Percentiles rank a stretch among this genome's conserved stretches.
Evolutionary conservation across 306 rosid genomes (phyloP).

Genomic region (Purshia tridentata): DNA sequence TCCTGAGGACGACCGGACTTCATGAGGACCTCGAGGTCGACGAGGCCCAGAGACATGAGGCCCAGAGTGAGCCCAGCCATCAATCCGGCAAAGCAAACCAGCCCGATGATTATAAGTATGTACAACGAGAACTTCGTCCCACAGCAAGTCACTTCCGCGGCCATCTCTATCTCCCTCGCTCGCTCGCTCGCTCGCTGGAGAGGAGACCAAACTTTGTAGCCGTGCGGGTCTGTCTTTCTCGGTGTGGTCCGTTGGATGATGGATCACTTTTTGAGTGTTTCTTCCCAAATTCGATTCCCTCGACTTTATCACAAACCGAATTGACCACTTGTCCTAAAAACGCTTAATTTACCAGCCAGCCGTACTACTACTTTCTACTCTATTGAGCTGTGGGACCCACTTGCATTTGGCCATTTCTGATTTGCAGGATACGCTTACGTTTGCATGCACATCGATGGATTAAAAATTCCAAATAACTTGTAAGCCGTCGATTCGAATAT

Average conservation of each 20-base stretch:
- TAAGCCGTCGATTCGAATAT: background rate
- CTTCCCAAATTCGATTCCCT: background rate
- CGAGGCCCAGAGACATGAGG: conserved; percentile 94
- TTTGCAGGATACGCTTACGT: background rate
- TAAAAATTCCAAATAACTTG: no score
- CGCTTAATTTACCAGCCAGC: background rate
- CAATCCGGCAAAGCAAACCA: conserved; percentile 82
- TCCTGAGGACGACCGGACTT: conserved; percentile 95
- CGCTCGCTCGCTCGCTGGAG: background rate
- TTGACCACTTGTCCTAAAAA: background rate
- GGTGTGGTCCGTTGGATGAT: background rate
- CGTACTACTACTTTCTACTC: no score
- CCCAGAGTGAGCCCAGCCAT: conserved; percentile 99
- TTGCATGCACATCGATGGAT: background rate
- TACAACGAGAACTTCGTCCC: conserved; percentile 55
- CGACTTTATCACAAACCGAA: background rate
- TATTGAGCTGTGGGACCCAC: background rate
- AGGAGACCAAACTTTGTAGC: conserved; percentile 6
- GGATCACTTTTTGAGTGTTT: background rate
- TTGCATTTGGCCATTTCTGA: background rate
- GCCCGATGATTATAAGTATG: conserved; percentile 48
- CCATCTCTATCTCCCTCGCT: conserved; percentile 51
- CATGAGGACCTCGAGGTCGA: conserved; percentile 96
- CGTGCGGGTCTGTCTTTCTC: conserved; percentile 3
- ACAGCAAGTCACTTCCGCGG: conserved; percentile 61